These are phyloP conservation scores for Coelastrella sp. DNA, from an alignment of 139 green algal species.

Conservation along the genomic window DNA sequence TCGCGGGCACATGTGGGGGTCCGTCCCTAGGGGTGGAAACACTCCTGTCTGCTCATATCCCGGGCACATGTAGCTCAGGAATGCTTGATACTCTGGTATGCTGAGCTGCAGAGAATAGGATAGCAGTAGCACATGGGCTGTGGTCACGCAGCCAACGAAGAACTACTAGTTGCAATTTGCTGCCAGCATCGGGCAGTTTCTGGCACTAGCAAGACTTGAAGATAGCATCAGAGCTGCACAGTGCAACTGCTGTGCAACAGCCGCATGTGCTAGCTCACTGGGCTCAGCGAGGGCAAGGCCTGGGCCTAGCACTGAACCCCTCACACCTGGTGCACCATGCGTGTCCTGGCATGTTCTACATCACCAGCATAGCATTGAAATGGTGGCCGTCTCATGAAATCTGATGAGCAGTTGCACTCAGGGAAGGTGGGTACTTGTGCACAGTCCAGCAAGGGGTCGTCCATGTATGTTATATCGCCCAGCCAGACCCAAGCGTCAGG, in stretches of 20 bases:
- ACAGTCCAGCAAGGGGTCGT: constrained; percentile 55
- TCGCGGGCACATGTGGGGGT: constrained; percentile 62
- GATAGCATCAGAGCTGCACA: not conserved
- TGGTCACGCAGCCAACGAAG: no score
- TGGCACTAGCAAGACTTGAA: no score
- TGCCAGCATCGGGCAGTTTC: no score
- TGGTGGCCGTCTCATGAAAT: constrained; percentile 41
- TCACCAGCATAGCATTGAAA: constrained; percentile 60
- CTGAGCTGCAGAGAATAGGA: constrained; percentile 44
- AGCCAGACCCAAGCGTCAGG: constrained; percentile 83
- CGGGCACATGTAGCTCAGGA: constrained; percentile 78
- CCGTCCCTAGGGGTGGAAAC: constrained; percentile 64
- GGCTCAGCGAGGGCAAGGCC: no score
- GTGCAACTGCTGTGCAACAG: not conserved
- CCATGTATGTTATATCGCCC: constrained; percentile 77
- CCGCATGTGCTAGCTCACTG: not conserved
- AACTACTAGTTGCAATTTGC: no score
- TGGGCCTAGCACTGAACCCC: not conserved
- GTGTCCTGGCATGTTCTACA: constrained; percentile 48
- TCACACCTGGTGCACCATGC: constrained; percentile 54
- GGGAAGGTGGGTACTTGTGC: constrained; percentile 12
- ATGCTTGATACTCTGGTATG: constrained; percentile 59
- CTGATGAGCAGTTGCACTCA: constrained; percentile 64
- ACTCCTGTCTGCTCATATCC: constrained; percentile 22
- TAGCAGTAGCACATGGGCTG: no score